These are phyloP conservation scores for Umbellularia californica DNA, from an alignment of 164 flowering plant species.

Conservation along the genomic window DNA sequence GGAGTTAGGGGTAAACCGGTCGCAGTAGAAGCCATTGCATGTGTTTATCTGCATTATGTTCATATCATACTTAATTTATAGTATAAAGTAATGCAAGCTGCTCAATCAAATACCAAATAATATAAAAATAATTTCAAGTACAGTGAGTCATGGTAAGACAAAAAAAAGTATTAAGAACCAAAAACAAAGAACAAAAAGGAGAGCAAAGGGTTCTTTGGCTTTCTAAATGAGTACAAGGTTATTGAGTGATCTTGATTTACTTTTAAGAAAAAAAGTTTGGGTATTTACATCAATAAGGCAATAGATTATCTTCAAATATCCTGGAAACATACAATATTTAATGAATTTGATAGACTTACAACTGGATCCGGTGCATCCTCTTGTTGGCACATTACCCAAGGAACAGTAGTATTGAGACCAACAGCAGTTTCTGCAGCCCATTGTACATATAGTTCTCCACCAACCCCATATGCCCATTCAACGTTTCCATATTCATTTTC, in stretches of 20 bases:
- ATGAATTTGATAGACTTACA: conserved; percentile 27
- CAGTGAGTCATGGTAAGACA: not conserved
- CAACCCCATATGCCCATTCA: conserved; percentile 48
- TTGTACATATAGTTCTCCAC: conserved; percentile 42
- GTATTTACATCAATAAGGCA: not conserved
- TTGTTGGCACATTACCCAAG: conserved; percentile 73
- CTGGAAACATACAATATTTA: not conserved
- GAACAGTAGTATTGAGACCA: conserved; percentile 46
- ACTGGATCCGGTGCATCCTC: conserved; percentile 66
- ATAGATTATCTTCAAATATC: not conserved
- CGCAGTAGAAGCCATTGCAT: conserved; percentile 57
- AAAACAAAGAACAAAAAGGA: not conserved
- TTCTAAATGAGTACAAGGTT: not conserved
- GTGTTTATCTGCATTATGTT: conserved; percentile 51
- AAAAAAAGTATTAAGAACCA: too few relatives aligned
- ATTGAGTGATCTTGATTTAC: not conserved
- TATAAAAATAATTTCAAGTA: not conserved
- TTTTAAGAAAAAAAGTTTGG: not conserved
- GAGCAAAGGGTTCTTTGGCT: not conserved
- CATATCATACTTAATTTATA: not conserved
- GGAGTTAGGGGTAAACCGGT: conserved; percentile 47
- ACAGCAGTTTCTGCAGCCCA: conserved; percentile 70
- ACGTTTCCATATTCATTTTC: conserved; percentile 68
- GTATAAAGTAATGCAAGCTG: not conserved
- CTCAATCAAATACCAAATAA: not conserved